A percentile compares a stretch with the other conserved stretches of the same genome.
Conservation (phyloP, 164 flowering plant species). For the Buxus sempervirens region DNA sequence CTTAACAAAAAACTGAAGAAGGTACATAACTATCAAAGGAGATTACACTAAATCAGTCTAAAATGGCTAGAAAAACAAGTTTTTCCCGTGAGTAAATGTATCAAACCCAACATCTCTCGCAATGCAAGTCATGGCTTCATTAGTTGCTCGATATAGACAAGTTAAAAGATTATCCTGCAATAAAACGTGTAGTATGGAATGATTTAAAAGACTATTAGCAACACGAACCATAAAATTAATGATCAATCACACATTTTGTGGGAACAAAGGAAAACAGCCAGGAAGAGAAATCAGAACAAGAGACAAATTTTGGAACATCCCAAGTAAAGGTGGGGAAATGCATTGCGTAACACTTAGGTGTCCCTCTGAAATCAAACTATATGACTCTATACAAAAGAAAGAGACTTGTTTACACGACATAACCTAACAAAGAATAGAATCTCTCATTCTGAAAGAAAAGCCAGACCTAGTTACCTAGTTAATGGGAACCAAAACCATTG, state of each 20-base stretch:
- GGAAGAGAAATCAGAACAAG: not conserved
- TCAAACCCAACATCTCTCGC: no score
- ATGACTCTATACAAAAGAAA: not conserved
- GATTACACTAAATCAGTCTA: no score
- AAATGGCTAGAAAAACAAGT: no score
- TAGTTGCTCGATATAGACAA: no score
- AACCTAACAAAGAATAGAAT: conserved; percentile 6
- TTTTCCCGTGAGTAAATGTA: no score
- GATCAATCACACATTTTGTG: not conserved
- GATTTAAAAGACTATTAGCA: no score
- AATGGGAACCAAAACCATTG: conserved; percentile 61
- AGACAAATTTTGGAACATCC: not conserved
- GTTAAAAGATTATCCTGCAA: no score
- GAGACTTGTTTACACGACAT: not conserved
- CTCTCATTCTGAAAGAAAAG: not conserved
- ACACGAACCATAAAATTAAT: no score
- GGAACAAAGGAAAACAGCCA: not conserved
- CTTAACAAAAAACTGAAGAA: no score
- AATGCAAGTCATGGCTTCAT: no score
- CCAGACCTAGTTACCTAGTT: conserved; percentile 29
- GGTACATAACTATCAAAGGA: no score
- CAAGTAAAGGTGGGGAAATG: not conserved
- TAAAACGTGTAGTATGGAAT: no score
- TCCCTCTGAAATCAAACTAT: not conserved
- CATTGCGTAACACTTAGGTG: not conserved